Evolutionary conservation across 805 yeast species (phyloP), one percentile per base, ranked within the genome.

Genomic region (Candida cerambycidarum): DNA sequence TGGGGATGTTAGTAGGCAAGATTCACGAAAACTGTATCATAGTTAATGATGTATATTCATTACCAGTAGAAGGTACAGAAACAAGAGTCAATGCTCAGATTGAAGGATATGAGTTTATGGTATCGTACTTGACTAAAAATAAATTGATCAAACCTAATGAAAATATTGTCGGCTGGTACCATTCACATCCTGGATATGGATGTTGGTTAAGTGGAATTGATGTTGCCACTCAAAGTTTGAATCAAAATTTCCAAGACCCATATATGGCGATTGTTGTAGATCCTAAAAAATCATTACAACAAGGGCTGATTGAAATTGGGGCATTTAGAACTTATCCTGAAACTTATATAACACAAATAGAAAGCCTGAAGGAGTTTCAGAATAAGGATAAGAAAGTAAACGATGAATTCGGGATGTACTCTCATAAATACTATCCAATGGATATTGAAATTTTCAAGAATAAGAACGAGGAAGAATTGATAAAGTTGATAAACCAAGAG

Each of bases 11-110:
- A 61, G 78, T 90, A 0, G 98, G 99, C 1, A 80, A 80, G 51
- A 76, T 85, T 8, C 66, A 77, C 11, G 71, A 69, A 5, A 64
- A 70, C 14, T 63, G 74, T 17, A 75, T 89, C 45, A 74, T 85
- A 2, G 85, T 93, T 1, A 73, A 81, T 72, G 97, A 92, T 60
- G 83, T 82, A 8, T 92, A 85, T 60, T 82, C 89, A 11, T 65
- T 93, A 29, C 98, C 98, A 0, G 97, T 92, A 1, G 92, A 87
- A 59, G 98, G 98, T 1, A 90, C 98, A 0, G 98, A 93, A 59
- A 88, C 97, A 0, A 63, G 98, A 38, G 99, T 92, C 25, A 93
- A 93, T 62, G 97, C 98, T 0, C 89, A 86, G 56, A 81, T 82
- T 13, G 98, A 92, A 57, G 95, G 95, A 0, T 90, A 90, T 61